Evolutionary conservation across 1,139 yeast genomes (phyloP).

Genomic region (Pichia sp.): DNA sequence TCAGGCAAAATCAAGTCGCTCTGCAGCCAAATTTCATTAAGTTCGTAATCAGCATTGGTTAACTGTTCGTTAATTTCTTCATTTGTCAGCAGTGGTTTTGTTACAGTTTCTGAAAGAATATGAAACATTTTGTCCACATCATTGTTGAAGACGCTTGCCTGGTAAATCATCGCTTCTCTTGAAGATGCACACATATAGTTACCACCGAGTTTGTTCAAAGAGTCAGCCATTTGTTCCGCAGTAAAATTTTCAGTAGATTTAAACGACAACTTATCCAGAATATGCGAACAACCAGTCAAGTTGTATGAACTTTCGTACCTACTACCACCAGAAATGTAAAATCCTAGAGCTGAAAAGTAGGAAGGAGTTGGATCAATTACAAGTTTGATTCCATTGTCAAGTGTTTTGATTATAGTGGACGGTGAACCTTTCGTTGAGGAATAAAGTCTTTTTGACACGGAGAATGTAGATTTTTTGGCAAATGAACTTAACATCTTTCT

Average conservation of each 20-base stretch:
- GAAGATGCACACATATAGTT: constrained; percentile 92
- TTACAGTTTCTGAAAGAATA: constrained; percentile 72
- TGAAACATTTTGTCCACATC: constrained; percentile 82
- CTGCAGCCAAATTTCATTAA: constrained; percentile 70
- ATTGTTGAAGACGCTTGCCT: constrained; percentile 84
- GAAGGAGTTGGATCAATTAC: constrained; percentile 86
- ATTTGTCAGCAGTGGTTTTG: constrained; percentile 57
- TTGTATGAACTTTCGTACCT: constrained; percentile 55
- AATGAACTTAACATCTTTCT: neutral
- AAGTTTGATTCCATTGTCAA: constrained; percentile 72
- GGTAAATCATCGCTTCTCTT: constrained; percentile 86
- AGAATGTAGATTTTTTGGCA: neutral
- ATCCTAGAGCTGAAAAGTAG: constrained; percentile 85
- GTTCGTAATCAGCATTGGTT: constrained; percentile 72
- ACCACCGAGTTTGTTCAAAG: constrained; percentile 78
- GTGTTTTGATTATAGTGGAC: constrained; percentile 27
- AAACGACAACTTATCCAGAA: constrained; percentile 82
- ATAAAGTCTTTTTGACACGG: neutral
- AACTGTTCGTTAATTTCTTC: constrained; percentile 71
- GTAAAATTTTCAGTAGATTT: constrained; percentile 59
- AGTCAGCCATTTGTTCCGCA: constrained; percentile 67
- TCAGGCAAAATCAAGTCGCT: constrained; percentile 90
- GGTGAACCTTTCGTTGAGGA: constrained; percentile 3
- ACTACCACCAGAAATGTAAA: constrained; percentile 87
- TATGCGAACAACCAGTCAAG: constrained; percentile 68